These are phyloP conservation scores for Vitis hybrid DNA, from an alignment of 177 flowering plant genomes.

Conservation along the genomic window DNA sequence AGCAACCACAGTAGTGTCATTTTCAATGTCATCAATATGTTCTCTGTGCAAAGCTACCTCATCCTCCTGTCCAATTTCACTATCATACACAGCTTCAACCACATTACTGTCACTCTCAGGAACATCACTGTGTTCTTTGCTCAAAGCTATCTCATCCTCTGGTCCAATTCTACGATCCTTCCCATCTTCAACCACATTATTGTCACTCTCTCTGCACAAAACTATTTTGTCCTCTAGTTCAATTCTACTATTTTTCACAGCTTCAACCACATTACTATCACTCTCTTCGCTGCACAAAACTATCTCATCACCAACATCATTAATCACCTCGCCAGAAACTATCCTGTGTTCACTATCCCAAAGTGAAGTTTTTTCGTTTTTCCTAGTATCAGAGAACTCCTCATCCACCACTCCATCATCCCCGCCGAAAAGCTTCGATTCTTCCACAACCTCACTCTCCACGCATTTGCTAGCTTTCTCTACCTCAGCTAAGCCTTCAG, in stretches of 20 bases:
- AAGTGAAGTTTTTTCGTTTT: too few relatives aligned
- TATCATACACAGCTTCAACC: not conserved
- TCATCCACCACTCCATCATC: too few relatives aligned
- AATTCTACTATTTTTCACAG: too few relatives aligned
- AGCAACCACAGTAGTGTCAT: not conserved
- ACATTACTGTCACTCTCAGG: constrained; percentile 1
- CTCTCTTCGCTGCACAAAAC: too few relatives aligned
- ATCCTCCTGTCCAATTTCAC: not conserved
- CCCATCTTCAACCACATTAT: not conserved
- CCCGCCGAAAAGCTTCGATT: too few relatives aligned
- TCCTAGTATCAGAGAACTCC: too few relatives aligned
- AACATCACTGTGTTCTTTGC: constrained; percentile 1
- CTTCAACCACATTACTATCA: too few relatives aligned
- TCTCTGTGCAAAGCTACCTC: not conserved
- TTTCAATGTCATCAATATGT: not conserved
- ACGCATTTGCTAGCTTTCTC: not conserved
- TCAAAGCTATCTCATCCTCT: too few relatives aligned
- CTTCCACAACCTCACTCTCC: not conserved
- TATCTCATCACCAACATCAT: too few relatives aligned
- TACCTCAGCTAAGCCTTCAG: not conserved
- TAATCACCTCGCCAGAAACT: too few relatives aligned
- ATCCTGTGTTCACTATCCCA: too few relatives aligned
- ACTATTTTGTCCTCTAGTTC: not conserved
- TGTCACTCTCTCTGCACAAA: not conserved
- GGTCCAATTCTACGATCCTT: not conserved